A percentile compares a stretch with the other conserved stretches of the same genome.
Evolutionary conservation across 495 filamentous ascomycete species (phyloP).

Genomic region (Penicillium samsonianum): DNA sequence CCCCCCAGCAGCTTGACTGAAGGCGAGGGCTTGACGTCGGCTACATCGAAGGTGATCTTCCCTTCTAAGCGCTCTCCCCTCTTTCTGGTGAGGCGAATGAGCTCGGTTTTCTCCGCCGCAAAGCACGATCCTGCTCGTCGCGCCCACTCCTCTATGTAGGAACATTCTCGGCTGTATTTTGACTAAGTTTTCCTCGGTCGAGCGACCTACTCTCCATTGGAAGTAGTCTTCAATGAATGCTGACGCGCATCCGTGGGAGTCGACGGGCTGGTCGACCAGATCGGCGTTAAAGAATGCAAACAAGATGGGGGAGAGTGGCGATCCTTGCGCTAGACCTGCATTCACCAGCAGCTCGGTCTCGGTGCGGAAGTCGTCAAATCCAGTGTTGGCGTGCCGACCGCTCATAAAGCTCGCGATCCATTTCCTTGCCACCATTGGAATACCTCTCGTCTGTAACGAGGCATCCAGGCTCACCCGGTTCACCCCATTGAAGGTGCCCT

Average conservation of each 20-base stretch:
- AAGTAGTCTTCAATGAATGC: conserved; percentile 27
- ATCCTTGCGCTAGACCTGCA: conserved; percentile 31
- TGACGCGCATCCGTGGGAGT: conserved; percentile 19
- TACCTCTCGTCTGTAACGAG: conserved; percentile 20
- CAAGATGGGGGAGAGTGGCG: conserved; percentile 27
- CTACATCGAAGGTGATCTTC: too few species aligned
- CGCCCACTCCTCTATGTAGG: conserved; percentile 24
- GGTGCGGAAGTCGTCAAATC: conserved; percentile 25
- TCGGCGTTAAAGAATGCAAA: conserved; percentile 35
- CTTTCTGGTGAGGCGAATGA: conserved; percentile 23
- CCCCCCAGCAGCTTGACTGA: conserved; percentile 28
- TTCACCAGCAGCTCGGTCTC: conserved; percentile 16
- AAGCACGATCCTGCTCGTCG: conserved; percentile 21
- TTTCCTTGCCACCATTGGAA: conserved; percentile 17
- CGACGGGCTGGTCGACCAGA: conserved; percentile 27
- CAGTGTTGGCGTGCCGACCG: conserved; percentile 25
- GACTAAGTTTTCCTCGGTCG: conserved; percentile 19
- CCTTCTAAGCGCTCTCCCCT: too few species aligned
- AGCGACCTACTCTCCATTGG: conserved; percentile 16
- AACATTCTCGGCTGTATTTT: conserved; percentile 23
- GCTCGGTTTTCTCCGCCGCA: conserved; percentile 28
- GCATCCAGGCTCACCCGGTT: conserved; percentile 26
- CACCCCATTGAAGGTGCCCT: conserved; percentile 27
- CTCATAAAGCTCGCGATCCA: conserved; percentile 34
- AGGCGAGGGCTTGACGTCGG: too few species aligned